Evolutionary conservation across 2,329 filamentous ascomycete species (phyloP).

Genomic region (Periglandula ipomoeae): DNA sequence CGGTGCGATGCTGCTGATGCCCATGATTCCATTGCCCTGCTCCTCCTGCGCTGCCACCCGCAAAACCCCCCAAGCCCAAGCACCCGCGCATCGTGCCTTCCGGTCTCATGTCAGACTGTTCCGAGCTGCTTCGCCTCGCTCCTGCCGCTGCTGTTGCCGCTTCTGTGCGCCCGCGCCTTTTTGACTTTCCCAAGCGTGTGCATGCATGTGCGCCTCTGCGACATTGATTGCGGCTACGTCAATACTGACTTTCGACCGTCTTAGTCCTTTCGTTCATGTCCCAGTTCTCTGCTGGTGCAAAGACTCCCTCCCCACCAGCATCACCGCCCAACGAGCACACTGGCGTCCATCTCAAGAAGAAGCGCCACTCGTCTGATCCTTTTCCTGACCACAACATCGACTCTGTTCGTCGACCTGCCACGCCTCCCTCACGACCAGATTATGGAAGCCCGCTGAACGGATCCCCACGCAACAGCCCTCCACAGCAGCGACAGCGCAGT

Average conservation of each 20-base stretch:
- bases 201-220: neutral
- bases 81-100: neutral
- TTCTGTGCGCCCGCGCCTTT: neutral
- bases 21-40: slow-evolving; percentile 5
- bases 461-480: slow-evolving; percentile 33
- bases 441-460: slow-evolving; percentile 33
- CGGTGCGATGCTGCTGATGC: neutral
- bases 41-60: neutral
- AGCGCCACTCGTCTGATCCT: slow-evolving; percentile 19
- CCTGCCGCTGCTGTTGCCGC: neutral
- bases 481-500: slow-evolving; percentile 34
- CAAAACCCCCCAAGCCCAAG: neutral
- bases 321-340: slow-evolving; percentile 32
- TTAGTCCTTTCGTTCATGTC: slow-evolving; percentile 85
- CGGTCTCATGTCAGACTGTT: neutral
- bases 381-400: slow-evolving; percentile 28
- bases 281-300: slow-evolving; percentile 53
- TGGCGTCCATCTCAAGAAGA: slow-evolving; percentile 20
- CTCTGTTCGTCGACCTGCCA: slow-evolving; percentile 25
- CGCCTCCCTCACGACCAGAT: slow-evolving; percentile 30
- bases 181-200: neutral
- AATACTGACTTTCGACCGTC: slow-evolving; percentile 8
- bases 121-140: neutral
- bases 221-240: neutral
- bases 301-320: slow-evolving; percentile 34